phyloP scores from a whole-genome alignment of 2,329 filamentous ascomycete species.

The Aspergillus flavus region DNA sequence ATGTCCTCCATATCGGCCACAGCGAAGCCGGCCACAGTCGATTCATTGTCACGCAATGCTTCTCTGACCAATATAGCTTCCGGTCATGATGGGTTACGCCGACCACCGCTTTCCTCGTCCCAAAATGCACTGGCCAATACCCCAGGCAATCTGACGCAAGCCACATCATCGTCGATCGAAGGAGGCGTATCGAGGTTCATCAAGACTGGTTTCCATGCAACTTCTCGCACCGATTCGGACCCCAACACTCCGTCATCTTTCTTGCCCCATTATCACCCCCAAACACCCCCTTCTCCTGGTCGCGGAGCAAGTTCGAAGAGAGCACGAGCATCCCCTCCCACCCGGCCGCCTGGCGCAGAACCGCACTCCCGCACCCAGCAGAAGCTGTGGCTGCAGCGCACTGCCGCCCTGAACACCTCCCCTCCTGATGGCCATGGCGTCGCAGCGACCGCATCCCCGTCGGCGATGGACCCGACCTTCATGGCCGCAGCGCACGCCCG shows the following conservation, averaged over 20 bases:
- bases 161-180: conserved; percentile 51
- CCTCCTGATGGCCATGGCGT: conserved; percentile 44
- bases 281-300: conserved; percentile 47
- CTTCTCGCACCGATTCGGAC: conserved; percentile 46
- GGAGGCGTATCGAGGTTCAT: conserved; percentile 51
- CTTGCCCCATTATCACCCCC: conserved; percentile 50
- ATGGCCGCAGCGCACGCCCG: conserved; percentile 34
- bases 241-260: conserved; percentile 51
- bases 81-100: conserved; percentile 34
- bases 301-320: conserved; percentile 30
- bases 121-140: conserved; percentile 30
- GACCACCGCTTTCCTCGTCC: conserved; percentile 34
- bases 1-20: conserved; percentile 53
- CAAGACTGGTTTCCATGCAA: conserved; percentile 31
- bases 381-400: conserved; percentile 52
- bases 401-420: conserved; percentile 48
- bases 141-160: conserved; percentile 36
- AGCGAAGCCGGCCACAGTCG: conserved; percentile 39
- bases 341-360: conserved; percentile 39
- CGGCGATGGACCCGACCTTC: conserved; percentile 39
- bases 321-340: conserved; percentile 34
- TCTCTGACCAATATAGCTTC: conserved; percentile 41
- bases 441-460: conserved; percentile 33
- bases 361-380: conserved; percentile 51
- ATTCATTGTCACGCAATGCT: conserved; percentile 38